These are phyloP conservation scores for Rosa persica DNA, from an alignment of 306 rosid genomes.

Conservation along the genomic window DNA sequence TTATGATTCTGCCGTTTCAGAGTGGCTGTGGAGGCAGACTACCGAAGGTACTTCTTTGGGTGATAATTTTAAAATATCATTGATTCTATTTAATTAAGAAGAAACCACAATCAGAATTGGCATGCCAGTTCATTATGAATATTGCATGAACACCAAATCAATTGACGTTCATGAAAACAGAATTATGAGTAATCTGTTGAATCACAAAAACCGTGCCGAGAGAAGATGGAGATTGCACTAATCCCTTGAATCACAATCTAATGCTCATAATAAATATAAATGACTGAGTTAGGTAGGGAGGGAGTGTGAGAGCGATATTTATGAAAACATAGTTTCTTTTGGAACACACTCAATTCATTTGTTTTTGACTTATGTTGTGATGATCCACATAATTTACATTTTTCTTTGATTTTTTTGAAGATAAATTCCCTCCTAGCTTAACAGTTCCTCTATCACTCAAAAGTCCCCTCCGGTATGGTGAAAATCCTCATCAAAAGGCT, in stretches of 20 bases:
- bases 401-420: constrained; percentile 37
- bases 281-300: not conserved
- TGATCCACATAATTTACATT: constrained; percentile 20
- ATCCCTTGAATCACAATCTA: not conserved
- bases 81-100: not conserved
- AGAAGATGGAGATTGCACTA: not conserved
- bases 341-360: not conserved
- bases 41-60: constrained; percentile 48
- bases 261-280: not conserved
- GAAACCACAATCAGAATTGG: not conserved
- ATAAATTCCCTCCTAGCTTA: constrained; percentile 78
- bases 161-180: not conserved
- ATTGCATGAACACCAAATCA: not conserved
- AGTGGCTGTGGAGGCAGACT: constrained; percentile 96
- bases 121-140: not conserved
- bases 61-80: not conserved
- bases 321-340: not conserved
- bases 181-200: not conserved
- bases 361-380: not conserved
- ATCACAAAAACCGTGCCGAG: not conserved
- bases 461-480: constrained; percentile 85
- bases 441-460: constrained; percentile 64
- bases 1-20: constrained; percentile 88
- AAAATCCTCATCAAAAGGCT: constrained; percentile 94
- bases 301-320: not conserved